phyloP scores from a whole-genome alignment of 2,329 filamentous ascomycete species.

The Cadophora gregata region DNA sequence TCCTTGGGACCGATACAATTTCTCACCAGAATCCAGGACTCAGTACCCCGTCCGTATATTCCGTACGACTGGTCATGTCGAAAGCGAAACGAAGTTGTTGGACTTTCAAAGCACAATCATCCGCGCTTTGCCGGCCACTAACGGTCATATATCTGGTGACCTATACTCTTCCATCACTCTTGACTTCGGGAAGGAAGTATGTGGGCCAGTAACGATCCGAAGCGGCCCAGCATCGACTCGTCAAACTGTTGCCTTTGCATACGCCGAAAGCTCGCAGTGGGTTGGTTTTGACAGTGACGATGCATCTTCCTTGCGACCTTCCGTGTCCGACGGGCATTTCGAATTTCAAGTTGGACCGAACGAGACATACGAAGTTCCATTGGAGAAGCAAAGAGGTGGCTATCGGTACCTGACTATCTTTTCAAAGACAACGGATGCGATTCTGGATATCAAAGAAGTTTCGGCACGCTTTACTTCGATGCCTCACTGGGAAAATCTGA shows the following conservation, averaged over 20 bases:
- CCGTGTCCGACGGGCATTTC: slow-evolving; percentile 20
- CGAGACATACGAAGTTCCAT: slow-evolving; percentile 21
- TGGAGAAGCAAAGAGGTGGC: slow-evolving; percentile 45
- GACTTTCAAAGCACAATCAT: slow-evolving; percentile 23
- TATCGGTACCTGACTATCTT: slow-evolving; percentile 57
- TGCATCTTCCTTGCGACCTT: slow-evolving; percentile 19
- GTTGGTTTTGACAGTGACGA: slow-evolving; percentile 26
- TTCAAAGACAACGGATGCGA: slow-evolving; percentile 37
- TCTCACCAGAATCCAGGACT: slow-evolving; percentile 25
- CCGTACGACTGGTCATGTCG: slow-evolving; percentile 21
- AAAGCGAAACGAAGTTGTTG: slow-evolving; percentile 11
- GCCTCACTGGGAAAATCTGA: slow-evolving; percentile 49
- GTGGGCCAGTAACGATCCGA: slow-evolving; percentile 20
- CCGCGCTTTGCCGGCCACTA: background rate
- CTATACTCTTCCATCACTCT: slow-evolving; percentile 23
- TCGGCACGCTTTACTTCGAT: slow-evolving; percentile 47
- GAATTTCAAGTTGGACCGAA: slow-evolving; percentile 24
- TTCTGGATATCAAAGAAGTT: slow-evolving; percentile 42
- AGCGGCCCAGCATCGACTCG: slow-evolving; percentile 14
- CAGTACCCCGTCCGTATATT: slow-evolving; percentile 25
- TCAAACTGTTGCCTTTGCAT: slow-evolving; percentile 15
- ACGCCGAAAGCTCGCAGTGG: slow-evolving; percentile 25
- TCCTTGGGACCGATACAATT: slow-evolving; percentile 26
- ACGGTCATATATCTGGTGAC: background rate
- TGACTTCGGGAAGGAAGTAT: slow-evolving; percentile 26